Base-by-base conservation (phyloP, 495 filamentous ascomycete species). In the Neurospora sublineolata region DNA sequence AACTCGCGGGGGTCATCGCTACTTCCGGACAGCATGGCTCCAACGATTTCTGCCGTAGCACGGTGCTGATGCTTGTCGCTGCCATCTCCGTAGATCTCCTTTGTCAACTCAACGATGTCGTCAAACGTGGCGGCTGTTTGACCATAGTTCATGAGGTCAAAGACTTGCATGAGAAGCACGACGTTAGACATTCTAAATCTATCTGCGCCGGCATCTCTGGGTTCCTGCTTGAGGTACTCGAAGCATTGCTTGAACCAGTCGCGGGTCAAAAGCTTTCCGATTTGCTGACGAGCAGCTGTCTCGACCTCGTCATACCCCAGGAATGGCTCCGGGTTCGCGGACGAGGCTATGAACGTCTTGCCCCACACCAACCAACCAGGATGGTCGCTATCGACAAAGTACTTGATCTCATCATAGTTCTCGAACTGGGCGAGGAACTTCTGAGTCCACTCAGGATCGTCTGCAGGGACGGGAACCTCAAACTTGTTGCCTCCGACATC, bases 281-380 rank as follows among this genome's bases (percentile, higher is more conserved):
- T 95, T 76, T 92, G 90, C 41, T 86, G 86, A n/a, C 94, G 89
- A 27, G 89, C 88, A 1, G 86, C 84, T 77, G 81, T 88, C 78
- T 99, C 96, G 4, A 91, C 81, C 20, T 93, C 90, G 76, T 99
- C 95, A 77, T 93, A 98, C 71, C 89, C 88, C 20, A 93, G 82
- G 73, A 91, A 92, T 60, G 85, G 86, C 38, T 84, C 85, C 16
- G 92, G 86, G 46, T 90, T 88, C 9, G 91, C 90, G 71, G 88
- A 87, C 76, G 88, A 92, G 2, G 90, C 94, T 33, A 87, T 89
- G 85, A 98, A 93, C 11, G 85, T 87, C 78, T 96, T 91, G 14
- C 88, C 89, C 95, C 95, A 99, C 8, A 95, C 93, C n/a, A 99
- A 86, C 95, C 95, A 99, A 33, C 95, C 95, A 11, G 94, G 93